These are phyloP conservation scores for Skeletonema marinoi DNA, from an alignment of 108 stramenopile genomes.

Conservation along the genomic window DNA sequence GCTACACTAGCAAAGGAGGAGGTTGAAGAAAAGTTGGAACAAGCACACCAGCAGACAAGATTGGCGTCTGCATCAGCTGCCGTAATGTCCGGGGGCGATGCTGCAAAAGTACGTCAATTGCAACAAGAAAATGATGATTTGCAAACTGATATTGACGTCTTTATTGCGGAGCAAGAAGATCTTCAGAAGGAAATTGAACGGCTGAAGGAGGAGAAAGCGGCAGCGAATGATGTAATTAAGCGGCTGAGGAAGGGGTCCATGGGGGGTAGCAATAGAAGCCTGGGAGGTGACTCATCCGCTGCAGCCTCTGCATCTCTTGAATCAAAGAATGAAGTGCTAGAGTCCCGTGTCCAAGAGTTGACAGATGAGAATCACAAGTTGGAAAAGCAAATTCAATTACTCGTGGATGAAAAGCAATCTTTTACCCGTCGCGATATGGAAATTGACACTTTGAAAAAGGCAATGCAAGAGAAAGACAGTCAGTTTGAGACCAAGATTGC, in stretches of 20 bases:
- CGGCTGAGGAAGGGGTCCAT: slow-evolving; percentile 23
- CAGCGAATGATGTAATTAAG: slow-evolving; percentile 37
- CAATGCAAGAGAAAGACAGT: slow-evolving; percentile 13
- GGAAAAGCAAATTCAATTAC: slow-evolving; percentile 32
- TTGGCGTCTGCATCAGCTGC: not conserved
- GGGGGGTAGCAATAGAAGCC: not conserved
- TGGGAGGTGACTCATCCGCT: not conserved
- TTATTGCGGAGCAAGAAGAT: slow-evolving; percentile 34
- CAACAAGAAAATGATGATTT: slow-evolving; percentile 34
- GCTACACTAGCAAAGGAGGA: slow-evolving; percentile 19
- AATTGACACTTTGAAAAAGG: not conserved
- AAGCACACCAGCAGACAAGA: not conserved
- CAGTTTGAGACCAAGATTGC: not conserved
- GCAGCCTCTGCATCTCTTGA: slow-evolving; percentile 6
- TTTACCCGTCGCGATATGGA: not conserved
- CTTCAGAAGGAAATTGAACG: slow-evolving; percentile 19
- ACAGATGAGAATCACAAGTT: slow-evolving; percentile 42
- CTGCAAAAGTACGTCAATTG: slow-evolving; percentile 1
- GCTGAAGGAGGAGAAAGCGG: slow-evolving; percentile 33
- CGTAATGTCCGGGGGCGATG: not conserved
- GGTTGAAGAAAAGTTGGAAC: slow-evolving; percentile 23
- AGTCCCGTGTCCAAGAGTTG: slow-evolving; percentile 15
- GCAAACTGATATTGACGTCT: slow-evolving; percentile 35
- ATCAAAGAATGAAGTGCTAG: slow-evolving; percentile 6
- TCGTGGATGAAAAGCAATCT: slow-evolving; percentile 34